Conservation (phyloP, 164 flowering plant species). For the Hamamelis virginiana region DNA sequence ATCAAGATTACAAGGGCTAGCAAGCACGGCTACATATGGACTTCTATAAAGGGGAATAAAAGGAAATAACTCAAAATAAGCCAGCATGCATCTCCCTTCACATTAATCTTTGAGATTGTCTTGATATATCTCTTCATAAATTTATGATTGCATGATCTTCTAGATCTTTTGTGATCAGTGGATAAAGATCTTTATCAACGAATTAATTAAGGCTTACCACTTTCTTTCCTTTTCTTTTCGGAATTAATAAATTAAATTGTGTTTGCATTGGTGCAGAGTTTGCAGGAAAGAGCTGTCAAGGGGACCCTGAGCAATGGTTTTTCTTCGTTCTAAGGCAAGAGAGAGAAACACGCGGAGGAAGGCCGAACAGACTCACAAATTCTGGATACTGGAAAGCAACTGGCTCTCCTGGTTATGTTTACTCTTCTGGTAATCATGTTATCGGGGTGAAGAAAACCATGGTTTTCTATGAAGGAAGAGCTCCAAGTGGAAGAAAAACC, state of each 20-base stretch:
- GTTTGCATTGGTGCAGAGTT: conserved; percentile 33
- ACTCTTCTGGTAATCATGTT: conserved; percentile 36
- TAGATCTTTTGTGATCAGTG: too few species aligned
- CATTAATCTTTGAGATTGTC: too few species aligned
- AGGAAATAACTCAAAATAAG: too few species aligned
- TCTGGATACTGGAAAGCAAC: conserved; percentile 71
- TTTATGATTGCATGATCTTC: too few species aligned
- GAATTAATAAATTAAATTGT: too few species aligned
- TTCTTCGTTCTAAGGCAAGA: conserved; percentile 51
- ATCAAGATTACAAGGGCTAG: too few species aligned
- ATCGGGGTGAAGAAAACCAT: conserved; percentile 58
- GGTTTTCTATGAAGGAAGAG: conserved; percentile 57
- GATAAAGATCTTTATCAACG: too few species aligned
- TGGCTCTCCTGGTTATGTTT: conserved; percentile 48
- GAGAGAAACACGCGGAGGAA: conserved; percentile 49
- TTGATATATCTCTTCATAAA: too few species aligned
- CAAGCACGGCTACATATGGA: too few species aligned
- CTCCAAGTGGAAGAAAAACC: conserved; percentile 52
- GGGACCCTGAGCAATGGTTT: conserved; percentile 56
- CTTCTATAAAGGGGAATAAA: too few species aligned
- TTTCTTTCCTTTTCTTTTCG: neutral
- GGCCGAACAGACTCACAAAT: conserved; percentile 44
- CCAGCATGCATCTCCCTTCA: too few species aligned
- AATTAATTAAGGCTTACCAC: too few species aligned
- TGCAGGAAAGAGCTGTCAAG: conserved; percentile 30